phyloP scores from a whole-genome alignment of 306 rosid genomes.

The Cicer chorassanicum region DNA sequence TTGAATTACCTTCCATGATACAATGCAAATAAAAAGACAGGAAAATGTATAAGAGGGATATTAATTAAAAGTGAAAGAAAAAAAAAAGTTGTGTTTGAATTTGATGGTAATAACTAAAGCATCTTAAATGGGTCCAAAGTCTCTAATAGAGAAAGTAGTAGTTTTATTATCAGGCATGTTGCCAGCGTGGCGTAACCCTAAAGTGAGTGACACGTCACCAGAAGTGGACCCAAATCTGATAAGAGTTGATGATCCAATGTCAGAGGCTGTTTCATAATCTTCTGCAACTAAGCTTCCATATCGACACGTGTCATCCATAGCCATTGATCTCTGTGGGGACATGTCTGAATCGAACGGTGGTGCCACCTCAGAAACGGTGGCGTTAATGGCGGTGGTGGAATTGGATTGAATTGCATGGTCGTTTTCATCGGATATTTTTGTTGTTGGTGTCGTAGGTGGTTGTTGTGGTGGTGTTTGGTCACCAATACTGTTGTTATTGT shows the following conservation, averaged over 20 bases:
- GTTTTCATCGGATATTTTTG: conserved; percentile 69
- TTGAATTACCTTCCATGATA: no score
- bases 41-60: no score
- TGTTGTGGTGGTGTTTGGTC: conserved; percentile 72
- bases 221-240: conserved; percentile 85
- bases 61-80: no score
- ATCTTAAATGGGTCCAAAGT: conserved; percentile 69
- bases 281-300: conserved; percentile 40
- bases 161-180: conserved; percentile 64
- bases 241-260: conserved; percentile 71
- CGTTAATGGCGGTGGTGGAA: conserved; percentile 24
- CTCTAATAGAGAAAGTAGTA: conserved; percentile 76
- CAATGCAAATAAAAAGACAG: no score
- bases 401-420: conserved; percentile 58
- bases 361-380: conserved; percentile 58
- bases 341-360: conserved; percentile 52
- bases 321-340: conserved; percentile 48
- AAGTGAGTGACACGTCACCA: conserved; percentile 96
- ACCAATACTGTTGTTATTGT: conserved; percentile 46
- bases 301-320: conserved; percentile 67
- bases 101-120: conserved; percentile 36
- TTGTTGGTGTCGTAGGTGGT: conserved; percentile 46
- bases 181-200: conserved; percentile 97
- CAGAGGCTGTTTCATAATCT: conserved; percentile 73
- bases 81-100: neutral